Evolutionary conservation across 345 rosid species (phyloP).

Genomic region (Populus pruinosa): DNA sequence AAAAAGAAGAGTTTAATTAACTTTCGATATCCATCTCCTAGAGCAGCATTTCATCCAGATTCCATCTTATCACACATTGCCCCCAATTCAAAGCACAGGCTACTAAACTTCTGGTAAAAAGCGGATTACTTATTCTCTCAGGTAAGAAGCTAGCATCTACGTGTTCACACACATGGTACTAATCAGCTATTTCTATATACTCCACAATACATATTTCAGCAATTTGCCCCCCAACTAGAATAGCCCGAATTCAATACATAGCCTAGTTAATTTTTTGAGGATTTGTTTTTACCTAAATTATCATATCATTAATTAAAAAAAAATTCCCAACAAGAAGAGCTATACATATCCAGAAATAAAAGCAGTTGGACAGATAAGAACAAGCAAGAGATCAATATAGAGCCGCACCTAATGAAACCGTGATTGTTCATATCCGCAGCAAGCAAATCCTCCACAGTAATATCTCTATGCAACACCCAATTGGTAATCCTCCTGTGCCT

Average conservation of each 20-base stretch:
- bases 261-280: background rate
- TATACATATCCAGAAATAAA: background rate
- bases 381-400: background rate
- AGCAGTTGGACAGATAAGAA: background rate
- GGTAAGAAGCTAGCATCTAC: too few species aligned
- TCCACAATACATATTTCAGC: too few species aligned
- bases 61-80: background rate
- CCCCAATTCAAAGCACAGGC: too few species aligned
- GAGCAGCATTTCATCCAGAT: background rate
- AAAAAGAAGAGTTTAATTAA: background rate
- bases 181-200: background rate
- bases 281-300: background rate
- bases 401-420: constrained; percentile 35
- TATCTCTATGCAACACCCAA: constrained; percentile 44
- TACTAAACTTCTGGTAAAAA: too few species aligned
- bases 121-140: too few species aligned
- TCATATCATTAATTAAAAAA: background rate
- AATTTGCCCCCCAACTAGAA: too few species aligned
- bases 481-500: constrained; percentile 40
- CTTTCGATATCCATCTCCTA: background rate
- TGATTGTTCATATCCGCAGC: constrained; percentile 39
- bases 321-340: background rate
- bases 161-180: background rate
- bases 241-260: too few species aligned
- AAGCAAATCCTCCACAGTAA: constrained; percentile 39